Percentiles rank a stretch among this genome's conserved stretches.
phyloP scores from a whole-genome alignment of 306 rosid species.

The Ziziphus jujuba region DNA sequence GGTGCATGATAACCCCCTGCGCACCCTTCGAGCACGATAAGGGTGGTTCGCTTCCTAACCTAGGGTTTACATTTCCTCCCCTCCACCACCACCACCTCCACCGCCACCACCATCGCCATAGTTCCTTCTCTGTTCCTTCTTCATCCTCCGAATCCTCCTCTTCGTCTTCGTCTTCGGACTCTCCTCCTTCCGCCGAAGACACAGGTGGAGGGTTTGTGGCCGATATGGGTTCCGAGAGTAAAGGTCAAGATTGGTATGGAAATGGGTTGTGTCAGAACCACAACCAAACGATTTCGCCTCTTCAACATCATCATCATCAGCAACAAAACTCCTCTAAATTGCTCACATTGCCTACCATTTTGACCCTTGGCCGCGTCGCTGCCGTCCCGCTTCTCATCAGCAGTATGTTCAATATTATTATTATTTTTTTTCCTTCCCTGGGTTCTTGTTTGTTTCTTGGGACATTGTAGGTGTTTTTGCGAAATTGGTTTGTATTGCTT shows the following conservation, averaged over 20 bases:
- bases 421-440: not conserved
- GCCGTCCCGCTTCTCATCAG: slow-evolving; percentile 78
- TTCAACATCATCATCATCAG: slow-evolving; percentile 21
- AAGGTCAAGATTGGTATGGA: slow-evolving; percentile 41
- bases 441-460: not conserved
- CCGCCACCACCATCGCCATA: slow-evolving; percentile 13
- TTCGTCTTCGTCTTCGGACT: slow-evolving; percentile 9
- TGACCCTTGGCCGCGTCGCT: slow-evolving; percentile 92
- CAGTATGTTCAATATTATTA: slow-evolving; percentile 57
- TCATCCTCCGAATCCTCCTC: slow-evolving; percentile 4
- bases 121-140: slow-evolving; percentile 7
- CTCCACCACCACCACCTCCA: not conserved
- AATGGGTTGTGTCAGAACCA: slow-evolving; percentile 24
- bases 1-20: slow-evolving; percentile 38
- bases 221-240: slow-evolving; percentile 57
- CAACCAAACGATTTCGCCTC: slow-evolving; percentile 27
- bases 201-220: slow-evolving; percentile 45
- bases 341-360: slow-evolving; percentile 84
- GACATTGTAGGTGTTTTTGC: not conserved
- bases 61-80: slow-evolving; percentile 35
- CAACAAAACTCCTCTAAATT: slow-evolving; percentile 49
- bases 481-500: slow-evolving; percentile 19
- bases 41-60: not conserved
- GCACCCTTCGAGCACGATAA: slow-evolving; percentile 40
- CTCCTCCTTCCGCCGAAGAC: not conserved